Percentiles rank a stretch among this genome's conserved stretches.
phyloP scores from a whole-genome alignment of 139 green algal species.

The Closterium sp. region DNA sequence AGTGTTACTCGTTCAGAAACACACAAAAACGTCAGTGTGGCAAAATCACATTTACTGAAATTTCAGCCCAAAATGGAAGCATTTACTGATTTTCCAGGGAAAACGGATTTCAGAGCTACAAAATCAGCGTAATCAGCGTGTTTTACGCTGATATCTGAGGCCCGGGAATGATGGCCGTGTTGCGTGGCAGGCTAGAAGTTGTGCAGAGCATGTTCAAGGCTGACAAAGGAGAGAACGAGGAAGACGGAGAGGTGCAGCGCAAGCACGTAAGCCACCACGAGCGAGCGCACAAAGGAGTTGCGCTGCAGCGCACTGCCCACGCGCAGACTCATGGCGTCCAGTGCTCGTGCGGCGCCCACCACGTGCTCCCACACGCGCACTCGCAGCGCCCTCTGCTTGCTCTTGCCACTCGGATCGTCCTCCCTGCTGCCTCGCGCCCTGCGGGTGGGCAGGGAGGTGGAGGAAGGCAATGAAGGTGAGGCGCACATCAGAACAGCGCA shows the following conservation, averaged over 20 bases:
- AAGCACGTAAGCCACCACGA: conserved; percentile 18
- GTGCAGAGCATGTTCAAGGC: conserved; percentile 9
- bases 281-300: conserved; percentile 24
- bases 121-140: too few relatives aligned
- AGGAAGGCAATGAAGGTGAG: too few relatives aligned
- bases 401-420: not conserved
- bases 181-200: not conserved
- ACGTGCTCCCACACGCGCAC: conserved; percentile 9
- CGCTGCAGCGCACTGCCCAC: conserved; percentile 9
- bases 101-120: too few relatives aligned
- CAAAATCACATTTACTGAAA: too few relatives aligned
- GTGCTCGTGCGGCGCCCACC: not conserved
- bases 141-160: too few relatives aligned
- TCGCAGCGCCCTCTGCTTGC: not conserved
- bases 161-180: too few relatives aligned
- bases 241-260: conserved; percentile 28
- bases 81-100: too few relatives aligned
- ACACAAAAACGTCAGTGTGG: too few relatives aligned
- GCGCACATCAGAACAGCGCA: too few relatives aligned
- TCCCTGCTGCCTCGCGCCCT: not conserved
- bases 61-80: too few relatives aligned
- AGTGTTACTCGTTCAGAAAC: too few relatives aligned
- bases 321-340: conserved; percentile 11
- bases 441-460: too few relatives aligned
- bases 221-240: conserved; percentile 14